These are phyloP conservation scores for Torulaspora franciscae DNA, from an alignment of 805 yeast species.

Conservation along the genomic window DNA sequence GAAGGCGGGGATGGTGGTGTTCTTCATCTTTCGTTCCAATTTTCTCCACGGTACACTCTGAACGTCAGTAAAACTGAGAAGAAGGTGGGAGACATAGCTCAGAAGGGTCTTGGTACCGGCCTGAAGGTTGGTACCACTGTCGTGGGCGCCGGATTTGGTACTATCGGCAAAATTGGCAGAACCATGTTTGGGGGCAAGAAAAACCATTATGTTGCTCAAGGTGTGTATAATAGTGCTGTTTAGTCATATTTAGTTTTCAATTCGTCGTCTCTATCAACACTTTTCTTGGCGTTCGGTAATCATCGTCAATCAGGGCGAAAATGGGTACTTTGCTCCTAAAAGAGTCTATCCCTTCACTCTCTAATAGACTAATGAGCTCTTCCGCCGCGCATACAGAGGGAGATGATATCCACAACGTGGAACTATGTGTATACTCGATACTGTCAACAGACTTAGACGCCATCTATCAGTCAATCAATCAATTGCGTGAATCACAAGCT, in stretches of 20 bases:
- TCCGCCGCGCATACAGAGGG: constrained; percentile 1
- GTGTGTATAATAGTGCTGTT: constrained; percentile 13
- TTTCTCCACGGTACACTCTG: constrained; percentile 67
- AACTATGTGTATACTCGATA: constrained; percentile 30
- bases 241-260: not conserved
- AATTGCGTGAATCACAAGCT: constrained; percentile 33
- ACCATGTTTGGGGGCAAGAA: constrained; percentile 38
- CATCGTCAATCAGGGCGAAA: too few species aligned
- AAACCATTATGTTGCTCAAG: constrained; percentile 16
- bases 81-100: constrained; percentile 46
- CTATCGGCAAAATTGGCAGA: constrained; percentile 40
- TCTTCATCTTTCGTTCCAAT: constrained; percentile 52
- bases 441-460: constrained; percentile 32
- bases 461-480: constrained; percentile 30
- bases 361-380: not conserved
- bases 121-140: constrained; percentile 42
- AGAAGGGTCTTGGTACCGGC: constrained; percentile 48
- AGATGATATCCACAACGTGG: constrained; percentile 30
- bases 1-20: constrained; percentile 52
- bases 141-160: constrained; percentile 43
- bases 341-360: not conserved
- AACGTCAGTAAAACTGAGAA: constrained; percentile 38
- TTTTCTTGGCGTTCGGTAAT: too few species aligned
- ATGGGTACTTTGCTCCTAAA: too few species aligned
- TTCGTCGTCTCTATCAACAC: not conserved